Evolutionary conservation across 2,329 filamentous ascomycete genomes (phyloP).

Genomic region (Paecilomyces sp.): DNA sequence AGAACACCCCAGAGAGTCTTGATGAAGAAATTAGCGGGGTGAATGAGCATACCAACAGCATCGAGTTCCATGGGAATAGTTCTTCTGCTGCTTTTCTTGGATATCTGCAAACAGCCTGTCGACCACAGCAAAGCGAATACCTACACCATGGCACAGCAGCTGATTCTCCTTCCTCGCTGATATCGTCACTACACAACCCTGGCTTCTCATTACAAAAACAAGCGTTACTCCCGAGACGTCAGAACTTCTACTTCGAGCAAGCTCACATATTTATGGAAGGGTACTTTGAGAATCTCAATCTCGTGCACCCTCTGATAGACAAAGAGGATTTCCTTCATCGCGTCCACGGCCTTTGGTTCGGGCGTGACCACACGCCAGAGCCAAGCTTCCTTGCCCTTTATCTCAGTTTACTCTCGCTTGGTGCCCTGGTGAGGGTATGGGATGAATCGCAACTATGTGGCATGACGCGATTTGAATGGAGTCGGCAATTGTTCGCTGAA

Average conservation of each 20-base stretch:
- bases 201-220: slow-evolving; percentile 32
- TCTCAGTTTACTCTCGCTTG: slow-evolving; percentile 41
- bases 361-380: slow-evolving; percentile 18
- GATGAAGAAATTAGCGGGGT: slow-evolving; percentile 37
- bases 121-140: slow-evolving; percentile 12
- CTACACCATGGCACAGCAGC: slow-evolving; percentile 16
- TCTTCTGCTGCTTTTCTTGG: slow-evolving; percentile 41
- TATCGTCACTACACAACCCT: slow-evolving; percentile 41
- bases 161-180: slow-evolving; percentile 20
- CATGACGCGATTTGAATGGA: slow-evolving; percentile 40
- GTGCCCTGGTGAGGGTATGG: slow-evolving; percentile 39
- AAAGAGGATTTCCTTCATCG: slow-evolving; percentile 38
- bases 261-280: slow-evolving; percentile 40
- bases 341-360: slow-evolving; percentile 39
- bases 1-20: slow-evolving; percentile 17
- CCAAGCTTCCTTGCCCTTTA: slow-evolving; percentile 43
- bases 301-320: slow-evolving; percentile 43
- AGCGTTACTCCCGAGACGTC: slow-evolving; percentile 14
- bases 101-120: slow-evolving; percentile 29
- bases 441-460: slow-evolving; percentile 39
- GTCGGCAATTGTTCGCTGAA: slow-evolving; percentile 39
- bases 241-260: slow-evolving; percentile 38
- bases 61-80: slow-evolving; percentile 44
- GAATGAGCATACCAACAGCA: slow-evolving; percentile 39
- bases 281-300: slow-evolving; percentile 44